These are phyloP conservation scores for Sphaerulina vaccinii DNA, from an alignment of 2,329 filamentous ascomycete species.

Conservation along the genomic window DNA sequence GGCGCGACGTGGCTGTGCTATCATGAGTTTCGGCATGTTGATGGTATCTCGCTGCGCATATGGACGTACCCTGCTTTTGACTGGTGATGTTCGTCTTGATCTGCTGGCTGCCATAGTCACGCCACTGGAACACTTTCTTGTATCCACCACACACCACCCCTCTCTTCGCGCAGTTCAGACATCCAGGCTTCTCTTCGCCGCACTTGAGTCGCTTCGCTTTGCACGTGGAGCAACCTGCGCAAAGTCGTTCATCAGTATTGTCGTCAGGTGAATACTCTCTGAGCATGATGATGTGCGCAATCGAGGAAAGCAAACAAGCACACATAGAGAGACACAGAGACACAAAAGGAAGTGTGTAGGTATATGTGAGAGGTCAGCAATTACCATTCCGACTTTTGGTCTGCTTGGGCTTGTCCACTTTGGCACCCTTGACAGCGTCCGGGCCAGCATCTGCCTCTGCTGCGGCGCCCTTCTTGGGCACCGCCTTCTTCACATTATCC, in stretches of 20 bases:
- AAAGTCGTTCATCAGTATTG: conserved; percentile 26
- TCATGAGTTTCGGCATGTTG: conserved; percentile 12
- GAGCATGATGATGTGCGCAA: neutral
- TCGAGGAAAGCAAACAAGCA: neutral
- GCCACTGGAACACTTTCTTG: conserved; percentile 75
- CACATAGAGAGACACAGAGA: neutral
- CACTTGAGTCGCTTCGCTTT: conserved; percentile 72
- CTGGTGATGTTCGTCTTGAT: conserved; percentile 48
- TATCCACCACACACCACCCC: conserved; percentile 68
- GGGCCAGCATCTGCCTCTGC: conserved; percentile 20
- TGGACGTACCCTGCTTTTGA: conserved; percentile 12
- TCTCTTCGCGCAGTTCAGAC: conserved; percentile 49
- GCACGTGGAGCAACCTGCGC: conserved; percentile 69
- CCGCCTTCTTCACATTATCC: conserved; percentile 28
- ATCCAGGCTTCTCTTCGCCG: conserved; percentile 63
- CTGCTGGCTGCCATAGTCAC: conserved; percentile 50
- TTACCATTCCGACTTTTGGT: conserved; percentile 74
- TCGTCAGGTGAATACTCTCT: conserved; percentile 10
- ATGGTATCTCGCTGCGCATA: neutral
- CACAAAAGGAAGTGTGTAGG: conserved; percentile 6
- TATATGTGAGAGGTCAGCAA: conserved; percentile 30
- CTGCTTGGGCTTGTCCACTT: conserved; percentile 63
- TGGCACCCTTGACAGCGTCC: conserved; percentile 34
- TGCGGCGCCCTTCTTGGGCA: conserved; percentile 22
- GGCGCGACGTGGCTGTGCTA: conserved; percentile 10